Evolutionary conservation across 78 protist genomes (phyloP).

Genomic region (Dictyostelium citrinum): DNA sequence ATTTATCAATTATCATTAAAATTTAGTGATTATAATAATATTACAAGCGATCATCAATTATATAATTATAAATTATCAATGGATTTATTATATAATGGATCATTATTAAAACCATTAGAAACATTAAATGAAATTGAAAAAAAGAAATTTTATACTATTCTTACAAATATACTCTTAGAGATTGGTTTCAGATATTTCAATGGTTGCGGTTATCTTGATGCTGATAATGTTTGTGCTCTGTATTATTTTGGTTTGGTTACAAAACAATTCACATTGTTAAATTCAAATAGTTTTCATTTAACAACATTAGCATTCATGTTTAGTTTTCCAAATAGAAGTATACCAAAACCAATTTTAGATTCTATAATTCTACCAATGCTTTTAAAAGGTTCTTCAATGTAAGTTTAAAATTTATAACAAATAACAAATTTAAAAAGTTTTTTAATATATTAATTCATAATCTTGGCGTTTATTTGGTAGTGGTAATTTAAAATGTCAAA

Average conservation of each 20-base stretch:
- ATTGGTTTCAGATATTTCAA: neutral
- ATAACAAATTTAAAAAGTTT: too few relatives aligned
- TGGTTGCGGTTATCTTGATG: neutral
- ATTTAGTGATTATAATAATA: neutral
- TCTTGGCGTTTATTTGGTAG: too few relatives aligned
- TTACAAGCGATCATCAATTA: neutral
- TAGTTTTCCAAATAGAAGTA: neutral
- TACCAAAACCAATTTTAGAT: neutral
- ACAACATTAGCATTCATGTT: neutral
- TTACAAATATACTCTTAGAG: neutral
- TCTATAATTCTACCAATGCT: neutral
- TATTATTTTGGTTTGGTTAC: neutral
- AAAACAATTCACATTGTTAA: neutral
- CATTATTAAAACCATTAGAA: neutral
- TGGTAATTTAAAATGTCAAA: neutral
- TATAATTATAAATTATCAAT: neutral
- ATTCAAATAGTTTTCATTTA: neutral
- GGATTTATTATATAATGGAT: neutral
- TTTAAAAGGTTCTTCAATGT: neutral
- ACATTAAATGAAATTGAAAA: neutral
- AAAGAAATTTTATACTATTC: neutral
- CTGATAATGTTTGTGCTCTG: neutral
- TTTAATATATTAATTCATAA: too few relatives aligned
- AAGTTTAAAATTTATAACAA: too few relatives aligned
- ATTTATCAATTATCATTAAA: neutral